Percentiles rank a stretch among this genome's conserved stretches.
Conservation (phyloP, 2,329 filamentous ascomycete species). For the Ophiostoma montium region DNA sequence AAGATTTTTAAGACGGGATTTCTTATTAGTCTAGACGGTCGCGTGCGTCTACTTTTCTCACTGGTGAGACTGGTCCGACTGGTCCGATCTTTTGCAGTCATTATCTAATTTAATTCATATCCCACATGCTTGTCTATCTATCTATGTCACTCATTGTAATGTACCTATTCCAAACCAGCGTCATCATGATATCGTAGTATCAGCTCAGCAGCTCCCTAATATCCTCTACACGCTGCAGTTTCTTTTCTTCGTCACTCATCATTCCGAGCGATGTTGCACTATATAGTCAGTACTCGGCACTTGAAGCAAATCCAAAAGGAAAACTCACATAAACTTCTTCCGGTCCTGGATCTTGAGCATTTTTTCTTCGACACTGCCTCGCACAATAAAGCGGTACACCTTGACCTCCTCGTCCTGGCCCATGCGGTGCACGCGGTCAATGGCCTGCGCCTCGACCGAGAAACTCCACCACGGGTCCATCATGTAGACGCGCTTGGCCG, state of each 20-base stretch:
- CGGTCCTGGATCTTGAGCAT: slow-evolving; percentile 89
- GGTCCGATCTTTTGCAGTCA: no score
- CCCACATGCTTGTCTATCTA: no score
- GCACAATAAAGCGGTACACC: slow-evolving; percentile 79
- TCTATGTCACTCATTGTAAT: no score
- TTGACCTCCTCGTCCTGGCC: slow-evolving; percentile 77
- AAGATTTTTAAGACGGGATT: no score
- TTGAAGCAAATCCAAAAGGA: slow-evolving; percentile 1
- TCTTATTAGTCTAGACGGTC: no score
- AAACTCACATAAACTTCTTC: slow-evolving; percentile 81
- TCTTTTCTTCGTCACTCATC: slow-evolving; percentile 91
- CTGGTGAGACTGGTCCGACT: no score
- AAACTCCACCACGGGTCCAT: slow-evolving; percentile 99
- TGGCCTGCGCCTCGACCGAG: slow-evolving; percentile 90
- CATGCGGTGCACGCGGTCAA: slow-evolving; percentile 95
- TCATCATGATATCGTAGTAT: no score
- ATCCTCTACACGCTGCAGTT: slow-evolving; percentile 78
- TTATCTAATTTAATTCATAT: no score
- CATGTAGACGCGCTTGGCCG: slow-evolving; percentile 84
- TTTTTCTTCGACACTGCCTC: slow-evolving; percentile 82
- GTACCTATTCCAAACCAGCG: no score
- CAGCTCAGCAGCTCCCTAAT: slow-evolving; percentile 72
- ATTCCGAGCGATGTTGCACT: slow-evolving; percentile 91
- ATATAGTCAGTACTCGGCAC: neutral
- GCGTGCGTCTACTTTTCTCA: no score